Evolutionary conservation across 305 asterid species (phyloP), one percentile per base, ranked within the genome.

Genomic region (Andrographis paniculata): DNA sequence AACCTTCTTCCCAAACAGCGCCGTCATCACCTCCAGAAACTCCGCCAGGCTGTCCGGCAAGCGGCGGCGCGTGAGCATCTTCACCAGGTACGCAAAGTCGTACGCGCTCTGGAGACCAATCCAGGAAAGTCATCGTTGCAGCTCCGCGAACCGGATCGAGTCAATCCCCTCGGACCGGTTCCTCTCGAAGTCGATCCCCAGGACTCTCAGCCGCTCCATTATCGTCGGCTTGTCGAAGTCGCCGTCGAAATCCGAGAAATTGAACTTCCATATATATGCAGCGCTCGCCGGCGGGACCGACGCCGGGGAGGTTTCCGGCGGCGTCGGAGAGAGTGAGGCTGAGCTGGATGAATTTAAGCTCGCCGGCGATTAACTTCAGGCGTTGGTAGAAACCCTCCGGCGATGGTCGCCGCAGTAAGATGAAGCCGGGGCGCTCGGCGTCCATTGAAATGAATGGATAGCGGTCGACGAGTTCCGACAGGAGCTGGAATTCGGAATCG

Each of bases 351-450:
- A 72, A 50, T 20, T 64, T 66, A 41, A 72, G 21, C 4, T n/a
- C 75, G 63, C 69, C 84, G 19, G 69, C 77, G 66, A 72, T 76
- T 0, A 55, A 39, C 47, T 72, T 76, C 18, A 76, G 69, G 19
- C 38, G 1, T 17, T 5, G 17, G 63, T 76, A 72, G 60, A 62
- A 69, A 19, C 65, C 74, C 37, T 50, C 18, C 35, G 79, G 63
- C 14, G 72, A 40, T 7, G 16, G 55, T n/a, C 60, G 17, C 5
- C 45, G 35, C 0, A 24, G 27, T 62, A 53, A 72, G 55, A 84
- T 61, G 1, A 84, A 84, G 20, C 95, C 95, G 20, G 95, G 92
- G 47, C 78, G 80, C 48, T 84, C 93, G 0, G 92, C 80, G 60
- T 84, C 94, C 94, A 84, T 84, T 15, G 94, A 80, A 15, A 84